These are phyloP conservation scores for Grosmannia serpens DNA, from an alignment of 2,329 filamentous ascomycete species.

Conservation along the genomic window DNA sequence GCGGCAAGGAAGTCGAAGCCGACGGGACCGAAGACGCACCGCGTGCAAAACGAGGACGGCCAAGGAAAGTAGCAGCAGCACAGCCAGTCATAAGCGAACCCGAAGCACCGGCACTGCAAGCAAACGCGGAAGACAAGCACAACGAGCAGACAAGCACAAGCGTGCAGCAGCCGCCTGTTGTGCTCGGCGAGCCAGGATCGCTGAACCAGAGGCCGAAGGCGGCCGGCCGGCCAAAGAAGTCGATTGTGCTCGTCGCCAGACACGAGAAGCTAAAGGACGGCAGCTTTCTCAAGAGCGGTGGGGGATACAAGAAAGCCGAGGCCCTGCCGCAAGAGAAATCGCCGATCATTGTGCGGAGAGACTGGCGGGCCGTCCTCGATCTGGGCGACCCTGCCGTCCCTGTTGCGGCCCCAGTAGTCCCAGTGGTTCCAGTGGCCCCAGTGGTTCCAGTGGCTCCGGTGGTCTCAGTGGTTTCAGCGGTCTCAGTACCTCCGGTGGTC, in stretches of 20 bases:
- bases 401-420: not conserved
- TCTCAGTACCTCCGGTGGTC: no score
- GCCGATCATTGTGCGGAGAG: not conserved
- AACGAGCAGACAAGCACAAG: not conserved
- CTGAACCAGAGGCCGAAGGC: constrained; percentile 15
- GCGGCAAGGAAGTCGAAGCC: no score
- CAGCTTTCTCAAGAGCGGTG: constrained; percentile 3
- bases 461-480: no score
- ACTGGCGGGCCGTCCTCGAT: not conserved
- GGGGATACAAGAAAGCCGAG: constrained; percentile 1
- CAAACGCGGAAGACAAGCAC: not conserved
- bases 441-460: no score
- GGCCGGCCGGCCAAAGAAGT: constrained; percentile 20
- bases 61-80: not conserved
- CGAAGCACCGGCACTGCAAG: not conserved
- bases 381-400: not conserved
- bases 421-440: no score
- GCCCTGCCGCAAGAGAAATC: not conserved
- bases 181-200: constrained; percentile 18
- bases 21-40: no score
- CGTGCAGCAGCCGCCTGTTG: constrained; percentile 6
- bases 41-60: constrained; percentile 7
- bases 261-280: constrained; percentile 16
- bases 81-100: not conserved
- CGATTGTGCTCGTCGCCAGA: constrained; percentile 19